These are phyloP conservation scores for Talaromyces borbonicus DNA, from an alignment of 495 filamentous ascomycete genomes.

Conservation along the genomic window DNA sequence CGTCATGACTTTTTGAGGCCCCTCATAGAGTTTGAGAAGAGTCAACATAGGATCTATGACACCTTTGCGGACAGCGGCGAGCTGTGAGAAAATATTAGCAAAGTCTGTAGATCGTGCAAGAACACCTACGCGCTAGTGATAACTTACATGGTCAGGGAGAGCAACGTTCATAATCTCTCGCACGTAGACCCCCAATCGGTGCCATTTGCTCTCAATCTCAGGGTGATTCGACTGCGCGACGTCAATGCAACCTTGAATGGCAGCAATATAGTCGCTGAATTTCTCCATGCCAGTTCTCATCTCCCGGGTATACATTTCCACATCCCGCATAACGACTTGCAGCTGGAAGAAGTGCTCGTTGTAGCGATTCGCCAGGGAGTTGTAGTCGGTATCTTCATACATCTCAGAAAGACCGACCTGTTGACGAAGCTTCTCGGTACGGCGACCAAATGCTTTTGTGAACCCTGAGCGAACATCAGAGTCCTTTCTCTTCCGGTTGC, in stretches of 20 bases:
- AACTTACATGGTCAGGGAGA: constrained; percentile 80
- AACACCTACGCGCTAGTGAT: too few relatives aligned
- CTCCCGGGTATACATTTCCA: constrained; percentile 73
- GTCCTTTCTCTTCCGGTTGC: constrained; percentile 75
- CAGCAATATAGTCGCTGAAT: constrained; percentile 57
- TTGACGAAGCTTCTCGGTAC: constrained; percentile 67
- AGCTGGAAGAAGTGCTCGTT: constrained; percentile 81
- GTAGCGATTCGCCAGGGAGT: constrained; percentile 64
- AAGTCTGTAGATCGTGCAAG: background rate
- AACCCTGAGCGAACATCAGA: constrained; percentile 76
- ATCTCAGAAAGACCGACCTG: constrained; percentile 55
- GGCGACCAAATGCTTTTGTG: constrained; percentile 76
- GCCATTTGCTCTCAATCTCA: constrained; percentile 88
- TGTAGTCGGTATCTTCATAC: constrained; percentile 71
- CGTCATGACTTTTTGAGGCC: constrained; percentile 75
- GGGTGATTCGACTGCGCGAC: constrained; percentile 53
- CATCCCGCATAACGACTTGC: constrained; percentile 82
- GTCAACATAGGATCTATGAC: constrained; percentile 82
- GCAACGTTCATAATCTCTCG: constrained; percentile 68
- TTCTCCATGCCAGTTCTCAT: constrained; percentile 60
- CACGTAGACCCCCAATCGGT: constrained; percentile 68
- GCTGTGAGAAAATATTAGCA: constrained; percentile 32
- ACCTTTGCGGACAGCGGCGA: constrained; percentile 63
- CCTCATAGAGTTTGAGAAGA: constrained; percentile 68
- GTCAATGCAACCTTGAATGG: constrained; percentile 58